Percentiles rank a stretch among this genome's conserved stretches.
Conservation (phyloP, 768 basidiomycete genomes). For the Phlegmacium glaucopus region DNA sequence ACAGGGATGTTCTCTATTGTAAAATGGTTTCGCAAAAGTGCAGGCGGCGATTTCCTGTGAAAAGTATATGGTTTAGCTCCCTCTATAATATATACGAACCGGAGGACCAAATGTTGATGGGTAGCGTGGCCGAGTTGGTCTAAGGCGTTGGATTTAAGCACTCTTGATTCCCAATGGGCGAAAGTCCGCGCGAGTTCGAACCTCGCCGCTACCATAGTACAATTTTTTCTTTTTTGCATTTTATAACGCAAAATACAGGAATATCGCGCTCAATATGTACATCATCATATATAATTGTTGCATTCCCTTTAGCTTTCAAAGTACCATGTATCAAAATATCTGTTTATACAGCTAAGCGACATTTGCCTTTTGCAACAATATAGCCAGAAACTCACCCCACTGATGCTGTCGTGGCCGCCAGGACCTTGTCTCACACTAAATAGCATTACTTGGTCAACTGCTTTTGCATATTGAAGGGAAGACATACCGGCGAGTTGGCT, state of each 20-base stretch:
- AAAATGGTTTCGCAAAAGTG: too few relatives aligned
- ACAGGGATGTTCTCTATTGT: too few relatives aligned
- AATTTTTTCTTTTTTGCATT: conserved; percentile 10
- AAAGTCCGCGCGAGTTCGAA: conserved; percentile 87
- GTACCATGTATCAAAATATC: conserved; percentile 15
- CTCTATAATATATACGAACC: too few relatives aligned
- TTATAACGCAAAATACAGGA: too few relatives aligned
- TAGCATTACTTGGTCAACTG: conserved; percentile 7
- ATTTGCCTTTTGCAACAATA: background rate
- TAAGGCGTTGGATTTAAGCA: conserved; percentile 90
- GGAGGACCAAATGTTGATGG: conserved; percentile 11
- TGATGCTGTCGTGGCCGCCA: conserved; percentile 63
- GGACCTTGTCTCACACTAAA: conserved; percentile 63
- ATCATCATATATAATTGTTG: too few relatives aligned
- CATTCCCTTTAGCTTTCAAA: too few relatives aligned
- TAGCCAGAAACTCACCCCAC: conserved; percentile 26
- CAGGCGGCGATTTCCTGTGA: too few relatives aligned
- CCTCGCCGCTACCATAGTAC: conserved; percentile 73
- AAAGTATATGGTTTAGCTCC: too few relatives aligned
- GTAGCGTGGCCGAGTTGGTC: conserved; percentile 86
- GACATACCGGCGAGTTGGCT: conserved; percentile 65
- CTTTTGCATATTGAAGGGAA: background rate
- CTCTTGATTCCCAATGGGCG: conserved; percentile 79
- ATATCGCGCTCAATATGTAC: too few relatives aligned
- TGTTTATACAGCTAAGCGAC: background rate